Evolutionary conservation across 306 rosid species (phyloP), one percentile per base, ranked within the genome.

Genomic region (Mimosa bimucronata): DNA sequence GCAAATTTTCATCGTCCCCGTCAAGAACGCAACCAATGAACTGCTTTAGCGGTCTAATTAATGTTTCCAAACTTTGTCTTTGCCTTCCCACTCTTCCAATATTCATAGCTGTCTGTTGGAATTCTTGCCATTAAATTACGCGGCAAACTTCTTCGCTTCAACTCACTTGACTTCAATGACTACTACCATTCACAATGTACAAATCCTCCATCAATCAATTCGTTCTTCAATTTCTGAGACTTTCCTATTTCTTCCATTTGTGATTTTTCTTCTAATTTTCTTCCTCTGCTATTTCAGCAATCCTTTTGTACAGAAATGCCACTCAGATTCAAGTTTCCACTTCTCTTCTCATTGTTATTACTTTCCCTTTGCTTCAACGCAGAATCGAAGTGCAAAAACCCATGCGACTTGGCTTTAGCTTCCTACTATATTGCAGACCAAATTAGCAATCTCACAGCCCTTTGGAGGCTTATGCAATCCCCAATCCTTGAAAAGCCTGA

Each of bases 351-450:
- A 7, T 40, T 77, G 66, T 2, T 83, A 6, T 18, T 50, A 18
- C 18, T 50, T 1, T 61, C 73, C 11, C 65, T 79, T 8, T 68
- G 53, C 8, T 76, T 53, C 18, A 75, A 7, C 21, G 89, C 84
- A 78, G 84, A 87, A 75, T 83, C 97, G 3, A 73, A 78, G 37
- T 94, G 98, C 67, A 60, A 65, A 9, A 37, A 30, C 38, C 25
- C 66, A 16, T 94, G 97, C 74, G 77, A 48, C 0, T 65, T 80
- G 61, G 97, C 97, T 81, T 66, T 90, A 66, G 97, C 90, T 58
- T 90, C 98, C 9, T 88, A 91, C 78, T 81, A 74, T 26, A 60
- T 88, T 1, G 16, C 71, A 79, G 0, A 1, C 11, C 77, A 37
- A 2, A 0, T 40, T 1, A 0, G 48, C 28, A 40, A 82, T 62